Conservation (phyloP, 2,329 filamentous ascomycete species). For the Ceratocystis destructans region DNA sequence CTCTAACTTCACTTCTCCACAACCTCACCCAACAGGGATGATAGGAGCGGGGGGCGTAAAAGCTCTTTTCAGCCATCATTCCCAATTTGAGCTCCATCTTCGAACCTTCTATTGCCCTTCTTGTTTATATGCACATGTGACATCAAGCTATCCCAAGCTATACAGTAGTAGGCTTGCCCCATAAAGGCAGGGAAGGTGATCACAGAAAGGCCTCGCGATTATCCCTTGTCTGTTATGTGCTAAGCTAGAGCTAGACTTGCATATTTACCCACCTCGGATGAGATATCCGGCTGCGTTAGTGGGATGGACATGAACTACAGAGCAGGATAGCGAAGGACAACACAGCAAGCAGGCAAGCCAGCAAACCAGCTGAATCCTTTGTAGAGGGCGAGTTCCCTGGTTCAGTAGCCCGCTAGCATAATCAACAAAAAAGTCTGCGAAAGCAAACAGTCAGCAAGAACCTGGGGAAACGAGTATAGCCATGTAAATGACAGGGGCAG, state of each 20-base stretch:
- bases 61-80: too few relatives aligned
- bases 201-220: not conserved
- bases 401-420: too few relatives aligned
- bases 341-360: not conserved
- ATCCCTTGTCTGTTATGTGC: not conserved
- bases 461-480: not conserved
- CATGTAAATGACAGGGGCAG: not conserved
- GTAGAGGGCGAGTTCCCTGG: too few relatives aligned
- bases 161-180: not conserved
- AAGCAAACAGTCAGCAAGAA: not conserved
- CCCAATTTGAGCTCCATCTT: too few relatives aligned
- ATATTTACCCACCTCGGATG: constrained; percentile 3
- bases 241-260: not conserved
- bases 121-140: too few relatives aligned
- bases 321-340: not conserved
- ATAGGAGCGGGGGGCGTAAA: too few relatives aligned
- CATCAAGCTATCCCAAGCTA: too few relatives aligned
- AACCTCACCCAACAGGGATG: too few relatives aligned
- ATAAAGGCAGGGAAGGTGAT: not conserved
- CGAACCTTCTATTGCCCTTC: too few relatives aligned
- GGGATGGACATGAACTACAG: not conserved
- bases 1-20: too few relatives aligned
- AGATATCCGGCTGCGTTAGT: not conserved
- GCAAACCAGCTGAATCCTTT: not conserved
- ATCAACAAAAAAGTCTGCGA: too few relatives aligned